Base-by-base conservation (phyloP, 768 basidiomycete genomes). In the Leccinum uliginosum region DNA sequence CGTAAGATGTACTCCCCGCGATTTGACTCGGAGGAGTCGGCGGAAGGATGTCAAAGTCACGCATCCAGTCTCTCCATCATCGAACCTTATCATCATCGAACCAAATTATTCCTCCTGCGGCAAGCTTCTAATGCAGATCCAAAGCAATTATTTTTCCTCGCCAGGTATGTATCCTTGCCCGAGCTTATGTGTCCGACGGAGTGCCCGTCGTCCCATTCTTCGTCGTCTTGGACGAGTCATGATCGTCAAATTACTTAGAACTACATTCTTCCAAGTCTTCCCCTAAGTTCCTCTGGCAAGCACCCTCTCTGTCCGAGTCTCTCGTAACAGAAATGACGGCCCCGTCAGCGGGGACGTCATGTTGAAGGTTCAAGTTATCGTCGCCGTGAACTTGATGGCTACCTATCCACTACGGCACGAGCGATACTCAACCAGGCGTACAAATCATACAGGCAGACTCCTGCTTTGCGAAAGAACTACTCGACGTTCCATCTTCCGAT, bases 391-490 rank as follows among this genome's bases (percentile, higher is more conserved):
- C 63, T 73, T 91, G 7, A 70, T 87, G 34, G 80, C 80, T 0
- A 73, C 83, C 44, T 80, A 86, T 63, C 87, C 85, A 0, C 63
- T 80, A n/a, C 91, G 88, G 89, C 89, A 86, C 56, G 89, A 91
- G 62, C 88, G 88, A 9, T 91, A 89, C 61, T 72, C 90, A 17
- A 80, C 81, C 3, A 76, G 73, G 58, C 82, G 81, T 65, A 91
- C 90, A 68, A 88, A 91, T 61, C 89, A 89, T 53, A 75, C 78
- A 0, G 88, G 81, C 87, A 0, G 91, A 91, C 64, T 79, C 78
- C 0, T 74, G 78, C 21, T 78, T 91, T 11, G 87, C 88, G 0
- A 88, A 86, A 63, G 83, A 81, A 81, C 86, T 29, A 68, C 87
- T 2, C 63, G 65, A 24, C 74, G 71, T 53, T 64, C 71, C 4